These are phyloP conservation scores for Protea cynaroides DNA, from an alignment of 164 flowering plant species.

Conservation along the genomic window DNA sequence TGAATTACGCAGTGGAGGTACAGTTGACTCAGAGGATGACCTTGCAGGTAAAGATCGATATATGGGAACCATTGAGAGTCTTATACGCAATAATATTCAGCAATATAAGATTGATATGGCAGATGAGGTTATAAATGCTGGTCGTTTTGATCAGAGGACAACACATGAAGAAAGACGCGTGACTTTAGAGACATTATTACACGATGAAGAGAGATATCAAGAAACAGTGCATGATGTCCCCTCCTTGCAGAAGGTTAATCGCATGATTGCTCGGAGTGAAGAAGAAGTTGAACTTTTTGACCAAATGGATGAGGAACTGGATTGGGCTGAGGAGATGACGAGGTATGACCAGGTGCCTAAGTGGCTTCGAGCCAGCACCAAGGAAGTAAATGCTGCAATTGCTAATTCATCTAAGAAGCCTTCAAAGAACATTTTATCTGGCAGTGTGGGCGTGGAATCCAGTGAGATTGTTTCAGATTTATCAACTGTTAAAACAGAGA, in stretches of 20 bases:
- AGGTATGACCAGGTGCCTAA: conserved; percentile 82
- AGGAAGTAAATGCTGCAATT: conserved; percentile 70
- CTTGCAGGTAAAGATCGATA: conserved; percentile 98
- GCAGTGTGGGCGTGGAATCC: conserved; percentile 33
- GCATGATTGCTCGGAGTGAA: conserved; percentile 95
- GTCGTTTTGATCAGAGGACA: conserved; percentile 98
- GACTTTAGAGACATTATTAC: conserved; percentile 87
- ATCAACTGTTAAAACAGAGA: conserved; percentile 43
- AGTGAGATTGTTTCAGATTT: conserved; percentile 41
- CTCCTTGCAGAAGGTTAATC: conserved; percentile 89
- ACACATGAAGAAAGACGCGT: conserved; percentile 96
- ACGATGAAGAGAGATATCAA: conserved; percentile 97
- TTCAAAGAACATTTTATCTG: conserved; percentile 36
- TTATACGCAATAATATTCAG: conserved; percentile 92
- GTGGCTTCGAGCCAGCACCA: conserved; percentile 83
- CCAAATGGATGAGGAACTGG: conserved; percentile 96
- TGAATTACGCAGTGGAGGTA: conserved; percentile 70
- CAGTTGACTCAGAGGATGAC: conserved; percentile 89
- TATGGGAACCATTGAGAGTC: conserved; percentile 96
- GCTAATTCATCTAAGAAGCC: conserved; percentile 77
- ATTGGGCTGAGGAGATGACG: conserved; percentile 85
- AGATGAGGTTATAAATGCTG: conserved; percentile 99
- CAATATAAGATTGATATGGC: conserved; percentile 99
- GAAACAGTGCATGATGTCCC: conserved; percentile 95
- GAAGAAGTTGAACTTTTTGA: conserved; percentile 93